A percentile compares a stretch with the other conserved stretches of the same genome.
phyloP scores from a whole-genome alignment of 352 stramenopile genomes.

The Globisporangium nunn region DNA sequence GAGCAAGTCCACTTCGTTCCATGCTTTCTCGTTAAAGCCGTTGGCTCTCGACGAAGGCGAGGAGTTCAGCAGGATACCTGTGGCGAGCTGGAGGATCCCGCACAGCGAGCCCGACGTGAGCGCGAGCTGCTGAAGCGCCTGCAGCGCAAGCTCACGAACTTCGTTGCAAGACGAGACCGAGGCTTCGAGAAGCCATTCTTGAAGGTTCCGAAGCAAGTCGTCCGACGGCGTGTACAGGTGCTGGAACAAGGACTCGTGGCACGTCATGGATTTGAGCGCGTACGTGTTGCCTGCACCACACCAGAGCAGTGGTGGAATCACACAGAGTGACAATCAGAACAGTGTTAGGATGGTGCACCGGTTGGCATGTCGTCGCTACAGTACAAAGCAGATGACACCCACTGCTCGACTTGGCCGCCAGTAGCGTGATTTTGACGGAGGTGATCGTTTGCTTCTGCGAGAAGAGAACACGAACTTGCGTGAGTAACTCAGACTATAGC shows the following conservation, averaged over 20 bases:
- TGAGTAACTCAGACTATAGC: too few relatives aligned
- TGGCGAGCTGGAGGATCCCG: conserved; percentile 63
- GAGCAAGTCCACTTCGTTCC: conserved; percentile 55
- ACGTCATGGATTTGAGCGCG: conserved; percentile 43
- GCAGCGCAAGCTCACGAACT: conserved; percentile 54
- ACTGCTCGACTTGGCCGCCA: conserved; percentile 22
- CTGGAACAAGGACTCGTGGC: conserved; percentile 38
- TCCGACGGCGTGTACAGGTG: conserved; percentile 41
- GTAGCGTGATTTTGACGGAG: conserved; percentile 42
- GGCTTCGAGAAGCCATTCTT: conserved; percentile 61
- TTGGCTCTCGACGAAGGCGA: conserved; percentile 5
- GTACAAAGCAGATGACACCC: conserved; percentile 1
- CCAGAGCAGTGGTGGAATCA: neutral
- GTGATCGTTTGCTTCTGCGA: conserved; percentile 22
- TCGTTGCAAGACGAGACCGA: conserved; percentile 34
- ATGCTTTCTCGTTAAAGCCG: conserved; percentile 31
- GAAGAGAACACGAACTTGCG: neutral
- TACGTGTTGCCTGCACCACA: conserved; percentile 29
- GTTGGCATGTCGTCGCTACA: conserved; percentile 2
- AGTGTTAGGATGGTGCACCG: neutral
- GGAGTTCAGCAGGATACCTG: conserved; percentile 52
- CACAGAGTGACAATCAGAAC: neutral
- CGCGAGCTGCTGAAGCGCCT: conserved; percentile 50
- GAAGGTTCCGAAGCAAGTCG: conserved; percentile 49
- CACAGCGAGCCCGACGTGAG: conserved; percentile 79